Percentiles rank a stretch among this genome's conserved stretches.
These are phyloP conservation scores for Niveomyces coronatus DNA, from an alignment of 2,329 filamentous ascomycete genomes.

Conservation along the genomic window DNA sequence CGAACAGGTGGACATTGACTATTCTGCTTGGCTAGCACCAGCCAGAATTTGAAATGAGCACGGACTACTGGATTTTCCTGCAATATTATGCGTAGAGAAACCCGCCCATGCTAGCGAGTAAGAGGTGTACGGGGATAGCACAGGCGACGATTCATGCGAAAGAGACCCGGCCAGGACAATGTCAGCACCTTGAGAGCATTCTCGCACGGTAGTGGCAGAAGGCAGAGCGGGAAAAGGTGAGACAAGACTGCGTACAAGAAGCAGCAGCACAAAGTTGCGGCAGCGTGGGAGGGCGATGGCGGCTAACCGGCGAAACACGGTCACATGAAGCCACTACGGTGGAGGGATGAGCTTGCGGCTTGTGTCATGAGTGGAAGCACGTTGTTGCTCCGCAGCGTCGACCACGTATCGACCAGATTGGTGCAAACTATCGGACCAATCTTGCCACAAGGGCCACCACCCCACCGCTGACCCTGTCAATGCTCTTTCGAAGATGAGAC, in stretches of 20 bases:
- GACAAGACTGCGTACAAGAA: too few species aligned
- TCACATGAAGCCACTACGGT: too few species aligned
- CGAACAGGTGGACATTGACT: not conserved
- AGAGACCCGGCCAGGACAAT: not conserved
- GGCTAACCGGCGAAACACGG: too few species aligned
- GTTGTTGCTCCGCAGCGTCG: not conserved
- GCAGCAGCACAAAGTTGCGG: too few species aligned
- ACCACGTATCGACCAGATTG: not conserved
- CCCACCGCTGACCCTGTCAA: not conserved
- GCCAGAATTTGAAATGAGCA: constrained; percentile 8
- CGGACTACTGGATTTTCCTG: constrained; percentile 7
- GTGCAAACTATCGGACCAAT: constrained; percentile 7
- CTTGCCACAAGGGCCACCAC: constrained; percentile 4
- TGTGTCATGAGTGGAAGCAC: not conserved
- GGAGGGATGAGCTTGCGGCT: constrained; percentile 6
- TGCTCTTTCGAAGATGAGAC: constrained; percentile 4
- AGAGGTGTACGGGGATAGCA: constrained; percentile 2
- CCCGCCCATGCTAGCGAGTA: not conserved
- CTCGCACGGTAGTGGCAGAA: not conserved
- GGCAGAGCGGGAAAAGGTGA: not conserved
- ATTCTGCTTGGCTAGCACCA: constrained; percentile 1
- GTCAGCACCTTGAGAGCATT: not conserved
- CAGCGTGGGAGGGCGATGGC: too few species aligned
- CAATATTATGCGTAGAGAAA: constrained; percentile 5
- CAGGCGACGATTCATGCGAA: constrained; percentile 8